phyloP scores from a whole-genome alignment of 2,329 filamentous ascomycete species.

The Fusarium staphyleae region DNA sequence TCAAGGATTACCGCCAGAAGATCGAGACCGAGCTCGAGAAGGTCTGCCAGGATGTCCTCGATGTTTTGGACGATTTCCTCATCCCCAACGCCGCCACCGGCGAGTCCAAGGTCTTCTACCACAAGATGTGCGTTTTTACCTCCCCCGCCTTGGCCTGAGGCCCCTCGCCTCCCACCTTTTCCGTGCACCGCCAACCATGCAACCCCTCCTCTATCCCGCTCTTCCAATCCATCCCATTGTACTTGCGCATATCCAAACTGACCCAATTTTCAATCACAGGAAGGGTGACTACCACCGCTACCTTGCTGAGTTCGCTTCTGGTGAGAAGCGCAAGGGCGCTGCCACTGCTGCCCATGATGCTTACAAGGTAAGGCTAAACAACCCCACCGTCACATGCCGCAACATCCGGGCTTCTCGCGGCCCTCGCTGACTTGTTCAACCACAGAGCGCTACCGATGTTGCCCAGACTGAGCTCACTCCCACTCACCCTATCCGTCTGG shows the following conservation, averaged over 20 bases:
- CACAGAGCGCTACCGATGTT: conserved; percentile 92
- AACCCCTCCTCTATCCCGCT: conserved; percentile 12
- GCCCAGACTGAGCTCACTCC: conserved; percentile 97
- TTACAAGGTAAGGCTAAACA: conserved; percentile 79
- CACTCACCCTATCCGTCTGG: conserved; percentile 97
- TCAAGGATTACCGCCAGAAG: conserved; percentile 97
- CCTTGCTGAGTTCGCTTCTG: conserved; percentile 69
- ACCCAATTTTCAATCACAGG: conserved; percentile 57
- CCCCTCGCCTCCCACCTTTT: conserved; percentile 29
- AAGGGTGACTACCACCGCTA: conserved; percentile 63
- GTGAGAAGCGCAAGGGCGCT: conserved; percentile 52
- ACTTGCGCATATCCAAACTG: conserved; percentile 17
- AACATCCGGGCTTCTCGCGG: conserved; percentile 36
- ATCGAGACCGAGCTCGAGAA: conserved; percentile 97
- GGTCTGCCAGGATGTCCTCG: conserved; percentile 97
- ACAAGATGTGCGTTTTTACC: conserved; percentile 86
- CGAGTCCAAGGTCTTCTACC: conserved; percentile 99
- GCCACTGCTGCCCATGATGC: conserved; percentile 89
- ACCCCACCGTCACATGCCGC: conserved; percentile 38
- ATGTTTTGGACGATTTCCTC: conserved; percentile 90
- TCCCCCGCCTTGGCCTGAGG: conserved; percentile 28
- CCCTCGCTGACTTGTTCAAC: conserved; percentile 29
- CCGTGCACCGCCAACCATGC: conserved; percentile 15
- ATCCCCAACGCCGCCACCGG: conserved; percentile 96
- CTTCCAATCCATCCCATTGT: conserved; percentile 1